phyloP scores from a whole-genome alignment of 306 rosid species.

The Quillaja saponaria region DNA sequence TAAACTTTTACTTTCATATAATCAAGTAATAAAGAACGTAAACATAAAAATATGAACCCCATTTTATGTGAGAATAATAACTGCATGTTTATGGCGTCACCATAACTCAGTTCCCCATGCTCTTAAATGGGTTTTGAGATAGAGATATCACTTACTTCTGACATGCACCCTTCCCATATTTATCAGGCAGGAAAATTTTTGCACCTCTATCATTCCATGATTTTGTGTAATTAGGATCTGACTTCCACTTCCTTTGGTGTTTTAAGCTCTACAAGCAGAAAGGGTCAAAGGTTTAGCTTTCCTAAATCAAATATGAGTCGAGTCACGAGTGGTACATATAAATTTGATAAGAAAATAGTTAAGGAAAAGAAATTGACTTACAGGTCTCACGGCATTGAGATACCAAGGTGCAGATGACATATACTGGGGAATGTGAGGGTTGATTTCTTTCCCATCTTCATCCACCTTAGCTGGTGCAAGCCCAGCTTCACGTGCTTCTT shows the following conservation, averaged over 20 bases:
- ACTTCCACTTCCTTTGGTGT: slow-evolving; percentile 68
- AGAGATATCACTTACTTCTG: slow-evolving; percentile 47
- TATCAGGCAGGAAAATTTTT: slow-evolving; percentile 51
- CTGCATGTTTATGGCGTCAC: too few relatives aligned
- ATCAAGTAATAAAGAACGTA: neutral
- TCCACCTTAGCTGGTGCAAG: slow-evolving; percentile 74
- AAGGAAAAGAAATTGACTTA: slow-evolving; percentile 24
- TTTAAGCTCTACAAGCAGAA: slow-evolving; percentile 45
- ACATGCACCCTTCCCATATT: slow-evolving; percentile 60
- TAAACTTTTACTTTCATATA: neutral
- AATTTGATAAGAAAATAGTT: too few relatives aligned
- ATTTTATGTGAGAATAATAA: neutral
- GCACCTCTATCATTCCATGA: slow-evolving; percentile 67
- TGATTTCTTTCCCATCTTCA: slow-evolving; percentile 71
- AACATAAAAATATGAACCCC: neutral
- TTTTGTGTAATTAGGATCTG: slow-evolving; percentile 57
- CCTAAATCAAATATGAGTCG: neutral
- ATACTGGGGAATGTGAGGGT: slow-evolving; percentile 69
- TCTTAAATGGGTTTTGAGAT: neutral
- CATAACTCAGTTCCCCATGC: too few relatives aligned
- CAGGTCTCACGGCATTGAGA: slow-evolving; percentile 57
- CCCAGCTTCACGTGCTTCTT: slow-evolving; percentile 73
- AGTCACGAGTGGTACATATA: neutral
- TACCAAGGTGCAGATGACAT: slow-evolving; percentile 72
- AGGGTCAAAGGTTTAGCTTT: neutral